Evolutionary conservation across 2,329 filamentous ascomycete species (phyloP), one percentile per base, ranked within the genome.

Genomic region (Exophiala xenobiotica): DNA sequence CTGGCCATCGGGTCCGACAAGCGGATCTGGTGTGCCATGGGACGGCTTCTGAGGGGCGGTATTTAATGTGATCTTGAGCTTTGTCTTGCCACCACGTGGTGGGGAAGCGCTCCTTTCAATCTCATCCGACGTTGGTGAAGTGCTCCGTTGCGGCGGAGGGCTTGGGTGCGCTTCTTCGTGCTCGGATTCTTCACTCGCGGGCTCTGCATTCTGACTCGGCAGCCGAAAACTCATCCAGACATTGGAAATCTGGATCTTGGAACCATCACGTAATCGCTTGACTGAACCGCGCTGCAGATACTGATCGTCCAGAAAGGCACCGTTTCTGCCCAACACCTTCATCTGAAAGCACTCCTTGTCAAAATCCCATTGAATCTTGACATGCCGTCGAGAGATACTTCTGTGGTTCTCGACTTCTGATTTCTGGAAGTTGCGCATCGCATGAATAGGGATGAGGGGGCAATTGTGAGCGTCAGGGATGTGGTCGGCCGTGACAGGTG

Each of bases 341-440:
- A 85, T 74, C 59, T 82, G 76, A 62, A 83, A 86, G 27, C 73
- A 61, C 40, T 78, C 74, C 29, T 74, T 71, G 35, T 80, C 74
- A 55, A 79, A 78, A 51, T 82, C 80, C 69, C 81, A 85, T 20
- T 74, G 71, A 53, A 86, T 83, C 53, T 76, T 78, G 46, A 82
- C 75, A 62, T 86, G 82, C 60, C 81, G 76, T 19, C 81, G 74
- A 3, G 82, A 85, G 26, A 85, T 85, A 37, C 76, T 77, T 55
- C 78, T 79, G 57, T 82, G 78, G 12, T 74, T 74, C 9, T 72
- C 72, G 5, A 60, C 44, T 31, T 63, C 61, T 20, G 54, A 55
- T 2, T 75, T 69, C 49, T 60, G 68, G 37, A 71, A 76, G 39
- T 29, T 70, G 64, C 12, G 73, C 73, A 22, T 68, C 1, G 76